Conservation (phyloP, 495 filamentous ascomycete species). For the Trichoderma gamsii region DNA sequence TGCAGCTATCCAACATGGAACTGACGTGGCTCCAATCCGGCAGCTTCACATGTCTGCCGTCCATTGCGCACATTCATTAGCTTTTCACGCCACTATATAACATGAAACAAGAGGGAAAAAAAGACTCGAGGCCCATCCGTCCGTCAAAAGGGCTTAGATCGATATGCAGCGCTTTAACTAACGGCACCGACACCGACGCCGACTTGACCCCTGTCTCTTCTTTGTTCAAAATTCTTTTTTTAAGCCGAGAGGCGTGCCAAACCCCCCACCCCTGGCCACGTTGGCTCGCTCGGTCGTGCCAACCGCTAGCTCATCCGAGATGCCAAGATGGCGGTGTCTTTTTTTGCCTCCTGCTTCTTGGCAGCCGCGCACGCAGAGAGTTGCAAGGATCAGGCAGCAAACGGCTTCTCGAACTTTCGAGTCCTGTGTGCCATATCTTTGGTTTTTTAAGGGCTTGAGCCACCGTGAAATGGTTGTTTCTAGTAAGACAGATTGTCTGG, state of each 20-base stretch:
- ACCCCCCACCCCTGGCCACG: not conserved
- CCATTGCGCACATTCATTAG: not conserved
- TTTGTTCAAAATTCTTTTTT: not conserved
- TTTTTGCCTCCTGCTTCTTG: not conserved
- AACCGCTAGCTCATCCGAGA: not conserved
- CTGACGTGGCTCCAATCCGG: conserved; percentile 8
- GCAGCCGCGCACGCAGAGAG: not conserved
- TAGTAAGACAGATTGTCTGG: not conserved
- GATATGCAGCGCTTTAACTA: not conserved
- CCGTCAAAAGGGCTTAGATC: not conserved
- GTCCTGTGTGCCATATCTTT: not conserved
- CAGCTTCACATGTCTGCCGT: not conserved
- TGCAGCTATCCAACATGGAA: not conserved
- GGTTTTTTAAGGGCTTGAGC: not conserved
- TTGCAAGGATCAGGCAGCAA: not conserved
- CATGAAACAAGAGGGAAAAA: not conserved
- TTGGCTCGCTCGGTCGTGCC: not conserved
- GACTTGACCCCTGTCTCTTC: not conserved
- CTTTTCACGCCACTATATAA: not conserved
- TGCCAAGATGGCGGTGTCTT: not conserved
- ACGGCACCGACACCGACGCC: not conserved
- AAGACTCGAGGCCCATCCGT: not conserved
- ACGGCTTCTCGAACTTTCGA: not conserved
- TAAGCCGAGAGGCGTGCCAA: not conserved
- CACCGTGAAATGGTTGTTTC: not conserved